These are phyloP conservation scores for Kwoniella europaea DNA, from an alignment of 768 basidiomycete species.

Conservation along the genomic window DNA sequence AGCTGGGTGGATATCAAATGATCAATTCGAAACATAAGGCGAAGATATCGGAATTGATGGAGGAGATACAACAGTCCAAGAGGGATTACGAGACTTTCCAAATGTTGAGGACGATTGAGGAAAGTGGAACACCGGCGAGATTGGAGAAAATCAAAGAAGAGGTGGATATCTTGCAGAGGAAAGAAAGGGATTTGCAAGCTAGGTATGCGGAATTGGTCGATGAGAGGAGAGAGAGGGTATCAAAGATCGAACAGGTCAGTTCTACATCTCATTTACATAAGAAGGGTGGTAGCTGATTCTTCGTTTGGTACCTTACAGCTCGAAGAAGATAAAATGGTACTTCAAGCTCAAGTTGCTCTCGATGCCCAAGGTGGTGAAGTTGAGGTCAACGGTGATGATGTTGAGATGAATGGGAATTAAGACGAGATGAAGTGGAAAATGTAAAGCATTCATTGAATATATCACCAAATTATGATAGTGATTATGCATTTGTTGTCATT, in stretches of 20 bases:
- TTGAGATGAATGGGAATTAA: constrained; percentile 41
- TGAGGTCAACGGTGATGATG: constrained; percentile 24
- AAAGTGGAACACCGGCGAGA: constrained; percentile 74
- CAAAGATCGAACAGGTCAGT: constrained; percentile 54
- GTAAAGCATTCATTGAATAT: background rate
- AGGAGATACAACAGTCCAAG: constrained; percentile 70
- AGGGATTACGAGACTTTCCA: constrained; percentile 80
- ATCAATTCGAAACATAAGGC: constrained; percentile 68
- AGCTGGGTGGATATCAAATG: constrained; percentile 87
- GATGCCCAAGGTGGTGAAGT: constrained; percentile 51
- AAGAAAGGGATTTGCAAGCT: constrained; percentile 79
- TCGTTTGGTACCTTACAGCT: constrained; percentile 64
- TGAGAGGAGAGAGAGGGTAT: constrained; percentile 61
- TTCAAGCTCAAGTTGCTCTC: constrained; percentile 55
- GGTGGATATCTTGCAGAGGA: constrained; percentile 75
- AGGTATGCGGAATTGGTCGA: constrained; percentile 80
- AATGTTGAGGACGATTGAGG: constrained; percentile 73
- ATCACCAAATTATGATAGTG: background rate
- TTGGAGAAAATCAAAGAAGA: constrained; percentile 82
- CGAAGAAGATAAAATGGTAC: constrained; percentile 71
- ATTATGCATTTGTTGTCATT: constrained; percentile 12
- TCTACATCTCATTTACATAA: background rate
- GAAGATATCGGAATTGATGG: constrained; percentile 59
- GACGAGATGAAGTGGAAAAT: background rate
- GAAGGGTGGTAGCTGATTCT: constrained; percentile 60